Conservation (phyloP, 2,329 filamentous ascomycete genomes). For the Penicillium carneum region DNA sequence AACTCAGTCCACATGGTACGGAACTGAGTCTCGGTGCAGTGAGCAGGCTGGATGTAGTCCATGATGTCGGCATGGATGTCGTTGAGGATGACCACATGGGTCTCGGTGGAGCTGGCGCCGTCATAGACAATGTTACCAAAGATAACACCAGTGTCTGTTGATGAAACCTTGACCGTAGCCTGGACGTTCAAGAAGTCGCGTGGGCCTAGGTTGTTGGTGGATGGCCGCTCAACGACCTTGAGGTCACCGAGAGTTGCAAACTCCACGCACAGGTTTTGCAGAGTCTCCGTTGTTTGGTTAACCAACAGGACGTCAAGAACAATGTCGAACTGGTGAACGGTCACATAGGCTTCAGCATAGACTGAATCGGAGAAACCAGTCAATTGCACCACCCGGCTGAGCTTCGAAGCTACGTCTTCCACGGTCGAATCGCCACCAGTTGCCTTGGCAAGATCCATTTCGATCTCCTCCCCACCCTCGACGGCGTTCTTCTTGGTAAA, state of each 20-base stretch:
- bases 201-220: constrained; percentile 91
- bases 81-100: constrained; percentile 95
- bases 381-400: constrained; percentile 93
- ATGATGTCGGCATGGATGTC: constrained; percentile 99
- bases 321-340: constrained; percentile 98
- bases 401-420: constrained; percentile 89
- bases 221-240: constrained; percentile 95
- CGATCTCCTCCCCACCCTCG: constrained; percentile 84
- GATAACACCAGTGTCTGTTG: constrained; percentile 96
- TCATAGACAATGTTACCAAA: constrained; percentile 99
- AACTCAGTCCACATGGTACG: constrained; percentile 99
- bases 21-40: constrained; percentile 97
- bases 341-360: constrained; percentile 98
- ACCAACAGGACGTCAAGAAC: constrained; percentile 94
- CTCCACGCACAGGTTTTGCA: constrained; percentile 96
- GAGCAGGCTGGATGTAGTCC: constrained; percentile 98
- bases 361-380: constrained; percentile 98
- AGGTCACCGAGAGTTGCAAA: constrained; percentile 98
- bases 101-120: constrained; percentile 87
- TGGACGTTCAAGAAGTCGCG: constrained; percentile 99
- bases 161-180: constrained; percentile 97
- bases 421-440: constrained; percentile 85
- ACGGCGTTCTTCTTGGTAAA: constrained; percentile 86
- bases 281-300: constrained; percentile 94
- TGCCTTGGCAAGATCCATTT: constrained; percentile 88